Evolutionary conservation across 306 rosid species (phyloP).

Genomic region (Gastrolobium villosum): DNA sequence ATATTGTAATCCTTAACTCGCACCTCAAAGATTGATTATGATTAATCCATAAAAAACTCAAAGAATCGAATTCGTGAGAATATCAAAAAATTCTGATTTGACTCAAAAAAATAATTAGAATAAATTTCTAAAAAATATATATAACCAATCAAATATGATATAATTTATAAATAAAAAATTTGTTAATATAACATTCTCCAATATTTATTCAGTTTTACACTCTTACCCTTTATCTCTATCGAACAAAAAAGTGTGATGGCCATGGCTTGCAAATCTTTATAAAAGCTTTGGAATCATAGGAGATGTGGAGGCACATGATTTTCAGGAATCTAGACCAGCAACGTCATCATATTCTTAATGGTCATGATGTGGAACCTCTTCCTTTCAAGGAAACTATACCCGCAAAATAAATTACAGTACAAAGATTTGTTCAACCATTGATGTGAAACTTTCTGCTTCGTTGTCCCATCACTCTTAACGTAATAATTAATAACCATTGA

Average conservation of each 20-base stretch:
- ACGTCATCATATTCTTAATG: slow-evolving; percentile 31
- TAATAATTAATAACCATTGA: slow-evolving; percentile 28
- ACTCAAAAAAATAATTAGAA: no score
- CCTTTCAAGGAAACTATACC: slow-evolving; percentile 50
- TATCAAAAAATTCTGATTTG: no score
- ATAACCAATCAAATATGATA: no score
- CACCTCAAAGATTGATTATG: no score
- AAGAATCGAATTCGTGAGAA: no score
- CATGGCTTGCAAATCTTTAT: background rate
- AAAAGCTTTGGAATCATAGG: slow-evolving; percentile 15
- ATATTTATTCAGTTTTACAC: background rate
- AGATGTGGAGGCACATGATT: slow-evolving; percentile 32
- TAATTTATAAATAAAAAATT: no score
- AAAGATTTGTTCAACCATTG: slow-evolving; percentile 46
- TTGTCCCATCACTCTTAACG: slow-evolving; percentile 25
- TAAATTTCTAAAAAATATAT: no score
- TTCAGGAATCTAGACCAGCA: slow-evolving; percentile 18
- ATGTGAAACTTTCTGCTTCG: slow-evolving; percentile 40
- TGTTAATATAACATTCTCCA: no score
- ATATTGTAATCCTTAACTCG: no score
- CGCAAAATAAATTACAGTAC: slow-evolving; percentile 40
- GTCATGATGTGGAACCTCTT: slow-evolving; percentile 49
- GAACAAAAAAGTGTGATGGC: slow-evolving; percentile 30
- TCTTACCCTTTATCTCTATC: slow-evolving; percentile 9
- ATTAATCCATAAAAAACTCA: no score